Conservation (phyloP, 805 yeast species). For the Metschnikowia anglica region DNA sequence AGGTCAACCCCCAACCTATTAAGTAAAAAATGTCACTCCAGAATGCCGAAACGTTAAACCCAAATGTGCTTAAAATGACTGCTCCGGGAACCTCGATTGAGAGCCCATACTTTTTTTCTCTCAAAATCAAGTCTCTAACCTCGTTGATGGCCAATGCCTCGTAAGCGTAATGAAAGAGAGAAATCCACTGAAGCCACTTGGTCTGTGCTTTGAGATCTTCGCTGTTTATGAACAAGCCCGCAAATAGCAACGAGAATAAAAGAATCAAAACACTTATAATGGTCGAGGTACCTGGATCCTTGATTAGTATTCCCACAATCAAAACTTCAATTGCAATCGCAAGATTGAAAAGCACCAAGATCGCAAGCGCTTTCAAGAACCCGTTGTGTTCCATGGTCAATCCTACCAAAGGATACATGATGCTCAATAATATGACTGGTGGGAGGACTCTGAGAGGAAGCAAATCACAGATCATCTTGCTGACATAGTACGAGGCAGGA, state of each 20-base stretch:
- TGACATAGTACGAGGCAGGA: conserved; percentile 79
- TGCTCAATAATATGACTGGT: conserved; percentile 74
- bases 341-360: conserved; percentile 78
- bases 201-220: conserved; percentile 55
- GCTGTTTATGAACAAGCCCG: conserved; percentile 90
- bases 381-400: conserved; percentile 75
- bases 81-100: conserved; percentile 98
- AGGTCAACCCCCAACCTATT: conserved; percentile 53
- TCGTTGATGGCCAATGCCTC: conserved; percentile 92
- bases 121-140: conserved; percentile 78
- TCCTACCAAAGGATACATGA: conserved; percentile 89
- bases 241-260: conserved; percentile 83
- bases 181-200: conserved; percentile 75
- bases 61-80: conserved; percentile 91
- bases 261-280: conserved; percentile 81
- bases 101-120: conserved; percentile 87
- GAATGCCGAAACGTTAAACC: conserved; percentile 81
- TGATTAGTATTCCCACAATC: conserved; percentile 81
- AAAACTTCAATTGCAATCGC: conserved; percentile 83
- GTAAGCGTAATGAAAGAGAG: conserved; percentile 93
- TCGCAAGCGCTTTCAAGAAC: conserved; percentile 64
- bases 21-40: conserved; percentile 64
- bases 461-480: conserved; percentile 87
- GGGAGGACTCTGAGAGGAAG: conserved; percentile 93
- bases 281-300: conserved; percentile 91